A percentile compares a stretch with the other conserved stretches of the same genome.
Evolutionary conservation across 176 grass and related monocot species (phyloP).

Genomic region (Stipa capillata): DNA sequence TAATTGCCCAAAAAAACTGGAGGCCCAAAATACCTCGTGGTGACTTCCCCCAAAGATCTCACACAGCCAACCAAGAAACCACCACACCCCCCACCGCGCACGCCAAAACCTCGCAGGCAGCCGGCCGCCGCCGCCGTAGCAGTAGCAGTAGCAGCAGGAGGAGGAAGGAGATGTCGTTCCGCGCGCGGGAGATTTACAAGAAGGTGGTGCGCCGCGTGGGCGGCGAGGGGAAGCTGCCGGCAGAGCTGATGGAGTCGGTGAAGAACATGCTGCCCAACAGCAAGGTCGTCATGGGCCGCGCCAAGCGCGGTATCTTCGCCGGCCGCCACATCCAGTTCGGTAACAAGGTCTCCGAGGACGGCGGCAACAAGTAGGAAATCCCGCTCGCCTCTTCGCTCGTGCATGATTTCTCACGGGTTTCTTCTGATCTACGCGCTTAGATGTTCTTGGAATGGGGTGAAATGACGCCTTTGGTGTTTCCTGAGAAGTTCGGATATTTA

Average conservation of each 20-base stretch:
- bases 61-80: not conserved
- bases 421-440: slow-evolving; percentile 2
- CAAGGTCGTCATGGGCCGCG: slow-evolving; percentile 82
- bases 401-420: not conserved
- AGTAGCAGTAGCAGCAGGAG: not conserved
- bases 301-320: slow-evolving; percentile 90
- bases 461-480: not conserved
- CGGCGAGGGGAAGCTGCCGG: slow-evolving; percentile 38
- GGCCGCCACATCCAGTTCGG: slow-evolving; percentile 89
- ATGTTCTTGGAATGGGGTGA: not conserved
- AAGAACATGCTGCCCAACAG: slow-evolving; percentile 60
- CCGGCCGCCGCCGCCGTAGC: slow-evolving; percentile 9
- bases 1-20: too few relatives aligned
- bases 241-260: slow-evolving; percentile 60
- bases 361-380: slow-evolving; percentile 86
- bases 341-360: slow-evolving; percentile 91
- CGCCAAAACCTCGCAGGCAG: slow-evolving; percentile 20
- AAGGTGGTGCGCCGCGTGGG: slow-evolving; percentile 68
- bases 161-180: slow-evolving; percentile 58
- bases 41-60: not conserved
- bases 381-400: not conserved
- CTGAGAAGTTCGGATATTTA: not conserved
- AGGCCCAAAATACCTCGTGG: not conserved
- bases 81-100: not conserved
- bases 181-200: slow-evolving; percentile 73